phyloP scores from a whole-genome alignment of 805 yeast genomes.

The Metschnikowia noctiluminum region DNA sequence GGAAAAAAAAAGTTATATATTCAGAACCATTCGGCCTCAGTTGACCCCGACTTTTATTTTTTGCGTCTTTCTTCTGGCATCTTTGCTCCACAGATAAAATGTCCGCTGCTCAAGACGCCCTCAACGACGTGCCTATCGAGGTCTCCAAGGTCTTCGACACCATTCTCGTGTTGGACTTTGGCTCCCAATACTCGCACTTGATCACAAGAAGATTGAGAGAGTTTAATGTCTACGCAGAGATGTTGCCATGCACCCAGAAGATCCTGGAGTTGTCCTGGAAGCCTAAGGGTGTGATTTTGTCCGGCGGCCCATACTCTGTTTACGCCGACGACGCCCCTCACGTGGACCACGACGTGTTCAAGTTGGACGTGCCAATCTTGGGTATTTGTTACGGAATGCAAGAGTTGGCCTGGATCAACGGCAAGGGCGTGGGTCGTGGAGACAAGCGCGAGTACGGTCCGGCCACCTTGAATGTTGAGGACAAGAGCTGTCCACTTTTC shows the following conservation, averaged over 20 bases:
- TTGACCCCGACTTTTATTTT: background rate
- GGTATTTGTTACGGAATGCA: conserved; percentile 99
- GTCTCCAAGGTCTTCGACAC: conserved; percentile 93
- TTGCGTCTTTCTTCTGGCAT: background rate
- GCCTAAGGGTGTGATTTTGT: conserved; percentile 93
- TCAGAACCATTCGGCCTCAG: background rate
- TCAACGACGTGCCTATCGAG: conserved; percentile 45
- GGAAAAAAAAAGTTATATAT: background rate
- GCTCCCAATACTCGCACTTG: conserved; percentile 96
- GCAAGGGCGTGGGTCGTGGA: conserved; percentile 91
- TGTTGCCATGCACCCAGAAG: conserved; percentile 99
- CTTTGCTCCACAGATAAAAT: conserved; percentile 1
- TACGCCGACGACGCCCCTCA: conserved; percentile 95
- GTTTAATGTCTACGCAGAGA: conserved; percentile 96
- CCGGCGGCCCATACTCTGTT: conserved; percentile 98
- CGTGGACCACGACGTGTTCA: conserved; percentile 90
- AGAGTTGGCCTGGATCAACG: conserved; percentile 97
- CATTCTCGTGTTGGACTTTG: conserved; percentile 94
- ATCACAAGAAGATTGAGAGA: conserved; percentile 97
- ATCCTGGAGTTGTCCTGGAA: conserved; percentile 88
- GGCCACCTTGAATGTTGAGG: conserved; percentile 78
- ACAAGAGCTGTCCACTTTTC: conserved; percentile 66
- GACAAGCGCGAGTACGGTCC: conserved; percentile 98
- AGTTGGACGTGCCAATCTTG: conserved; percentile 86
- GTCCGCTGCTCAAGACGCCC: conserved; percentile 11